Conservation (phyloP, 345 rosid genomes). For the Rhizophora apiculata region DNA sequence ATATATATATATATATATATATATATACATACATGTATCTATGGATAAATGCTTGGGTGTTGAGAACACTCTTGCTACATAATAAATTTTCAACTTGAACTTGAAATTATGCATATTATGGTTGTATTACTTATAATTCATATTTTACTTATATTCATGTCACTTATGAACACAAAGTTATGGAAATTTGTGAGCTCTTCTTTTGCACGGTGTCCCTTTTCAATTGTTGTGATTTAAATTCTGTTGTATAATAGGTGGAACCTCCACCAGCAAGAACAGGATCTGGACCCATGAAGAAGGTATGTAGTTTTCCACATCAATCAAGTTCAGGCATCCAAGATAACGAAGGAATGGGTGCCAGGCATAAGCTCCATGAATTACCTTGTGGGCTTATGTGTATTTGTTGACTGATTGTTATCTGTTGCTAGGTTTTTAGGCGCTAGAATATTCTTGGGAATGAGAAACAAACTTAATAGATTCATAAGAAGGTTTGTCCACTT, state of each 20-base stretch:
- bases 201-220: not conserved
- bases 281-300: conserved; percentile 82
- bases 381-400: not conserved
- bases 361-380: not conserved
- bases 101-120: not conserved
- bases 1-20: not conserved
- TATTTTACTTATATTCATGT: no score
- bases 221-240: conserved; percentile 1
- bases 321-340: no score
- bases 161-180: not conserved
- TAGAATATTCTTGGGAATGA: not conserved
- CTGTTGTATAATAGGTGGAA: conserved; percentile 42
- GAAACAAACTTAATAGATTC: not conserved
- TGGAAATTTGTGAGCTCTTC: not conserved
- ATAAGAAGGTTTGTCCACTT: not conserved
- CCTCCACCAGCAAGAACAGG: conserved; percentile 51
- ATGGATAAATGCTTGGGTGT: no score
- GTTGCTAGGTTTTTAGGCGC: not conserved
- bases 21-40: no score
- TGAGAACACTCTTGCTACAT: not conserved
- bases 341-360: not conserved
- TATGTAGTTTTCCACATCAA: conserved; percentile 20
- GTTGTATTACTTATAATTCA: not conserved
- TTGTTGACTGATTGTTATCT: not conserved
- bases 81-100: not conserved